These are phyloP conservation scores for Colletotrichum liaoningense DNA, from an alignment of 2,329 filamentous ascomycete species.

Conservation along the genomic window DNA sequence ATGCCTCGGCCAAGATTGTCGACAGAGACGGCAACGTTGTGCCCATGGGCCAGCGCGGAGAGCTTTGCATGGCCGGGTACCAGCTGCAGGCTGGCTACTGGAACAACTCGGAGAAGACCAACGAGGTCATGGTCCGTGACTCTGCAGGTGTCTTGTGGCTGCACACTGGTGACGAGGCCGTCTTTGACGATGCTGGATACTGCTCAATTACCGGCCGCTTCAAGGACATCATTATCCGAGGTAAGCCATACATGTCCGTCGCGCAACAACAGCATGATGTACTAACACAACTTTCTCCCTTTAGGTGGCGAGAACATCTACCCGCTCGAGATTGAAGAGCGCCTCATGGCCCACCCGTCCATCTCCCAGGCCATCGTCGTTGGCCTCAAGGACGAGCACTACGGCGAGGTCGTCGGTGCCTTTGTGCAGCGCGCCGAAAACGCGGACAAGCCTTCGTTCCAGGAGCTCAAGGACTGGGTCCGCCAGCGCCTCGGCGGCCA, in stretches of 20 bases:
- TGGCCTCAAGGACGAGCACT: slow-evolving; percentile 76
- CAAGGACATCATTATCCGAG: slow-evolving; percentile 84
- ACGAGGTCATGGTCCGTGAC: slow-evolving; percentile 66
- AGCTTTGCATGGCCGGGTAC: slow-evolving; percentile 83
- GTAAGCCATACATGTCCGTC: slow-evolving; percentile 45
- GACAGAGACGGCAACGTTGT: slow-evolving; percentile 74
- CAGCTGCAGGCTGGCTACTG: slow-evolving; percentile 76
- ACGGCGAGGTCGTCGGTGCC: slow-evolving; percentile 78
- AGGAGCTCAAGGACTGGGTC: slow-evolving; percentile 72
- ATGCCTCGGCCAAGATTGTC: slow-evolving; percentile 82
- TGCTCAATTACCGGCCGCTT: slow-evolving; percentile 80
- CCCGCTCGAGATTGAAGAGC: slow-evolving; percentile 80
- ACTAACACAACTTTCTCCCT: slow-evolving; percentile 35
- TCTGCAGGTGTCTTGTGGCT: slow-evolving; percentile 68
- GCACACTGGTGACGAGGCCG: slow-evolving; percentile 77
- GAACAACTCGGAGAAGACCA: slow-evolving; percentile 81
- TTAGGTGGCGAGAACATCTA: slow-evolving; percentile 78
- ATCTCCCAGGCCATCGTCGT: slow-evolving; percentile 76
- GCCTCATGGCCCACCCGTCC: slow-evolving; percentile 72
- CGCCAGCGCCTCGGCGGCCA: slow-evolving; percentile 71
- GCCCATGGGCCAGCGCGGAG: slow-evolving; percentile 75
- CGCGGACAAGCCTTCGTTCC: slow-evolving; percentile 54
- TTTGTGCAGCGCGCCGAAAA: slow-evolving; percentile 63
- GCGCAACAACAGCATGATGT: slow-evolving; percentile 34
- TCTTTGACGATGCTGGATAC: slow-evolving; percentile 76